phyloP scores from a whole-genome alignment of 73 alveolate genomes.

The Uronychia setigera region DNA sequence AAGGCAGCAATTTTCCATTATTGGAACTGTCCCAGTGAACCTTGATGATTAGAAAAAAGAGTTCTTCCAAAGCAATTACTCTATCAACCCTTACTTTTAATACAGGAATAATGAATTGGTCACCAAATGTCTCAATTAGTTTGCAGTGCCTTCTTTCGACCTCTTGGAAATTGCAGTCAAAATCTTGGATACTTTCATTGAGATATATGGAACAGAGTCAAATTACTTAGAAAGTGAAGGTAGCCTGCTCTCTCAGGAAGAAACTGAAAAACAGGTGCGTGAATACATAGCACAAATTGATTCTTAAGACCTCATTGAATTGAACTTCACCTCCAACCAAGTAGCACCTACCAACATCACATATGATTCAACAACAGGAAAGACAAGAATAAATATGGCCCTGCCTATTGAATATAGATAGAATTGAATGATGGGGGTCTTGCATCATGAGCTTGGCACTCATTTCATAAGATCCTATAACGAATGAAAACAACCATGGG shows the following conservation, averaged over 20 bases:
- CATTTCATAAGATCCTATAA: constrained; percentile 53
- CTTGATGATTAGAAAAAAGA: constrained; percentile 25
- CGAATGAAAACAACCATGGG: constrained; percentile 48
- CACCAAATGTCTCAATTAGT: constrained; percentile 22
- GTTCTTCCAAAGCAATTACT: constrained; percentile 27
- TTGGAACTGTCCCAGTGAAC: constrained; percentile 44
- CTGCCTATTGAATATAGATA: constrained; percentile 57
- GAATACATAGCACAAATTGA: constrained; percentile 41
- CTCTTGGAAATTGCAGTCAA: constrained; percentile 33
- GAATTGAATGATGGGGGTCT: constrained; percentile 53
- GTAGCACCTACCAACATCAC: constrained; percentile 60
- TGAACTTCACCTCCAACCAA: constrained; percentile 42
- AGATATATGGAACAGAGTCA: constrained; percentile 36
- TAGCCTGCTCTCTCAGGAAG: constrained; percentile 34
- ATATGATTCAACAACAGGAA: constrained; percentile 28
- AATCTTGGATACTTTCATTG: constrained; percentile 37
- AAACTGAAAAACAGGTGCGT: constrained; percentile 42
- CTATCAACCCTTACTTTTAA: constrained; percentile 32
- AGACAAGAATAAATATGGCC: constrained; percentile 45
- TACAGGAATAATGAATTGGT: constrained; percentile 35
- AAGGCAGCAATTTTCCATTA: background rate
- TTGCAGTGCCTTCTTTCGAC: constrained; percentile 14
- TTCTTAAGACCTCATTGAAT: constrained; percentile 27
- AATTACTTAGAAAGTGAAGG: constrained; percentile 43
- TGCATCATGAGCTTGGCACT: constrained; percentile 68